Evolutionary conservation across 208 protist genomes (phyloP), one percentile per base, ranked within the genome.

Genomic region (Leishmania turanica): DNA sequence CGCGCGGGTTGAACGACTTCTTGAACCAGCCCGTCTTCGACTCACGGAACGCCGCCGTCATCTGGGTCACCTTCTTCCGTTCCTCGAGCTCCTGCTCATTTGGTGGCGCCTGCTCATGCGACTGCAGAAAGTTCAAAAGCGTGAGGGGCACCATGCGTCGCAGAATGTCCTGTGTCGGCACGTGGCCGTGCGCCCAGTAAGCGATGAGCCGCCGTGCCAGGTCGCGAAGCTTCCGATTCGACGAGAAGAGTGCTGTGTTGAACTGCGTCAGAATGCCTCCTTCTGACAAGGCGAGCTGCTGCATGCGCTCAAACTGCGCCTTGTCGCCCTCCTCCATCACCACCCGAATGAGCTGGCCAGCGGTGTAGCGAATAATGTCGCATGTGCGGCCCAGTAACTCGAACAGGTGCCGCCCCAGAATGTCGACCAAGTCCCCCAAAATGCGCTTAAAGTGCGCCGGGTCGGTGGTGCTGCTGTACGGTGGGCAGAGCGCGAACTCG

Each of bases 321-420:
- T 92, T 91, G 9, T 80, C 92, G 62, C 97, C 97, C 78, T 99
- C 96, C 83, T 99, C 94, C 84, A 99, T 92, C 13, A 98, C 91
- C 21, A 94, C 93, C 13, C 90, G 90, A 72, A 98, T 95, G 11
- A 99, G 82, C 71, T 97, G 95, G n/a, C 93, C 97, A 11, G 96
- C 94, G 60, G 88, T 86, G 85, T 92, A 93, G 53, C 89, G 92
- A 31, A 98, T 96, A 24, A 93, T 92, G 51, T 85, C 79, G 82
- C 96, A 98, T 6, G 90, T 88, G 80, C 95, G 90, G 53, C 87
- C 84, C 47, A 98, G 90, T 19, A 99, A 82, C 21, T 80, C 70
- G 69, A 98, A 97, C 15, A 98, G 81, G 15, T 91, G 80, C 8
- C 85, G 90, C 7, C 97, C 97, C 17, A 92, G 74, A 17, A 87